A percentile compares a stretch with the other conserved stretches of the same genome.
phyloP scores from a whole-genome alignment of 2,329 filamentous ascomycete species.

The Cercospora zeina region DNA sequence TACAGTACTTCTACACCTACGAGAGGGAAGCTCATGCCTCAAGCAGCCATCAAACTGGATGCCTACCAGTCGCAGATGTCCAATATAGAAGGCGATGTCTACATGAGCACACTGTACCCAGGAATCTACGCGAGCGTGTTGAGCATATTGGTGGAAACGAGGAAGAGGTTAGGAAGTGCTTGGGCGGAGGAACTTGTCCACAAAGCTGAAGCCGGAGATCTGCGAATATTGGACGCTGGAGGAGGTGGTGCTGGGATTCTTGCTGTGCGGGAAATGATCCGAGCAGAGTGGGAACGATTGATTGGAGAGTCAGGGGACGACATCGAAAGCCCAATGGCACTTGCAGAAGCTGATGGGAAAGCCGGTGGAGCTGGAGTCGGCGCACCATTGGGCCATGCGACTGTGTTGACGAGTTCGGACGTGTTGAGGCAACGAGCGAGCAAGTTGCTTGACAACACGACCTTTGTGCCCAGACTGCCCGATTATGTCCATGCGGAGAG shows the following conservation, averaged over 20 bases:
- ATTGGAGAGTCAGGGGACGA: conserved; percentile 35
- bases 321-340: conserved; percentile 26
- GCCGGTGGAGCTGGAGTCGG: conserved; percentile 45
- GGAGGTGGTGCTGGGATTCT: conserved; percentile 70
- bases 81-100: conserved; percentile 73
- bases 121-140: conserved; percentile 68
- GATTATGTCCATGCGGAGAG: conserved; percentile 70
- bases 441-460: conserved; percentile 79
- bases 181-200: conserved; percentile 68
- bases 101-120: conserved; percentile 68
- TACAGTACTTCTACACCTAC: conserved; percentile 71
- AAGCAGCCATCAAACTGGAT: conserved; percentile 65
- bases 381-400: conserved; percentile 68
- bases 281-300: conserved; percentile 78
- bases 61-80: conserved; percentile 67
- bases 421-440: conserved; percentile 73
- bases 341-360: conserved; percentile 40
- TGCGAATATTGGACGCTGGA: conserved; percentile 72
- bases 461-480: conserved; percentile 86
- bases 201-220: conserved; percentile 55
- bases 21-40: conserved; percentile 56
- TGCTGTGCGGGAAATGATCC: conserved; percentile 75
- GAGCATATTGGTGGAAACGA: conserved; percentile 69
- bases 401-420: conserved; percentile 76
- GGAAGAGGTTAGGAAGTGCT: conserved; percentile 67